Base-by-base conservation (phyloP, 2,329 filamentous ascomycete genomes). In the Xylariaceae sp. region DNA sequence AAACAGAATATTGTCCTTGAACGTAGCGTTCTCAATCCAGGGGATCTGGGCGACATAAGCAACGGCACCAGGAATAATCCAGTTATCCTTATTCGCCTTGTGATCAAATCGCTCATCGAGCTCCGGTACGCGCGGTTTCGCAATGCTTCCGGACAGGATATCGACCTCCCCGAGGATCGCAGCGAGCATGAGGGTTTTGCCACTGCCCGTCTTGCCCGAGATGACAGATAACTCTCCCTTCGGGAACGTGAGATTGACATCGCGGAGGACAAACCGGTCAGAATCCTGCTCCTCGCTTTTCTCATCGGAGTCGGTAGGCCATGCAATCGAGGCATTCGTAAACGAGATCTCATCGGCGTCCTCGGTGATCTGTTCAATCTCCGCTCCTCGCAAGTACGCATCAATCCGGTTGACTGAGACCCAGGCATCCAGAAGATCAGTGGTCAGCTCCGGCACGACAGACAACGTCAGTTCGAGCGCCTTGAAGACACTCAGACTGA, bases 11-110 rank as follows among this genome's bases (percentile, higher is more conserved):
- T 94, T 95, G 50, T 91, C 86, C 58, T 82, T 85, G 62, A 95
- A 86, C 4, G 85, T 88, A 0, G 87, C 88, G 66, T 92, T 93
- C 69, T 93, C 89, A 53, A 94, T 89, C 90, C 89, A 94, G 0
- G 90, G 89, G 6, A 88, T 90, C 69, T 92, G 89, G 1, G 87
- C 84, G 39, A 92, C 88, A 66, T 87, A 93, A 0, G 89, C 89
- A 52, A 92, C 81, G 1, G 87, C 82, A 2, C 81, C 80, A 6
- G 86, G 81, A 13, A 91, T 80, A 50, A 88, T 85, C 89, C 89
- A 92, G 64, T 89, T 81, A 37, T 73, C 77, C 51, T 70, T 76
- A 52, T 82, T 87, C 1, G 88, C 88, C 62, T 85, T 82, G 55
- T 75, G 71, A 65, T 90, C 87, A 62, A 82, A 80, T 44, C 87